Conservation (phyloP, 2,329 filamentous ascomycete species). For the Colletotrichum orchidophilum region DNA sequence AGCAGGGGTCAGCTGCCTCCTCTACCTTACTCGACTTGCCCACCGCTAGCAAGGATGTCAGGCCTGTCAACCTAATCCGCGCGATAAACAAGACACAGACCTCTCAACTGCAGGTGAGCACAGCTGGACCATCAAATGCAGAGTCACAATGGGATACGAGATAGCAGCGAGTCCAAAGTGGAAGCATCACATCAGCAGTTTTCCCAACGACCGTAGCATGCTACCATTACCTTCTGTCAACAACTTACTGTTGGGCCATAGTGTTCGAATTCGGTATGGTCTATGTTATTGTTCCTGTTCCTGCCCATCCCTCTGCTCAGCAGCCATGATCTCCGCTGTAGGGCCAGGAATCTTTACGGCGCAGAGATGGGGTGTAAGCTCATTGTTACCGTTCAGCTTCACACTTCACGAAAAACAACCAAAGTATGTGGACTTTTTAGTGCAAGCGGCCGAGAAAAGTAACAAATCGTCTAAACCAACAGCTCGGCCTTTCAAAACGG, state of each 20-base stretch:
- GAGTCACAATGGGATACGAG: neutral
- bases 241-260: neutral
- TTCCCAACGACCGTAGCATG: neutral
- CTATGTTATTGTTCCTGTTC: neutral
- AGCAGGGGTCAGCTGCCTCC: neutral
- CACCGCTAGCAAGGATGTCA: slow-evolving; percentile 6
- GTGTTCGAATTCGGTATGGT: neutral
- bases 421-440: neutral
- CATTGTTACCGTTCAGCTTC: neutral
- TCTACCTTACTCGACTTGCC: neutral
- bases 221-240: neutral
- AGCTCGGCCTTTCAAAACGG: neutral
- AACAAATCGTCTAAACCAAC: slow-evolving; percentile 8
- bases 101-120: slow-evolving; percentile 27
- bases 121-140: slow-evolving; percentile 1
- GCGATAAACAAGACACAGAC: slow-evolving; percentile 15
- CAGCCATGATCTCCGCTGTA: neutral
- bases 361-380: too few relatives aligned
- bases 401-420: neutral
- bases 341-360: neutral
- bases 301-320: neutral
- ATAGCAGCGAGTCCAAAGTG: neutral
- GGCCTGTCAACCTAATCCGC: neutral
- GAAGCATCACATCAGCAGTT: neutral
- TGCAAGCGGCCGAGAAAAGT: neutral